A percentile compares a stretch with the other conserved stretches of the same genome.
Evolutionary conservation across 1,284 basidiomycete genomes (phyloP).

Genomic region (Mycena sp.): DNA sequence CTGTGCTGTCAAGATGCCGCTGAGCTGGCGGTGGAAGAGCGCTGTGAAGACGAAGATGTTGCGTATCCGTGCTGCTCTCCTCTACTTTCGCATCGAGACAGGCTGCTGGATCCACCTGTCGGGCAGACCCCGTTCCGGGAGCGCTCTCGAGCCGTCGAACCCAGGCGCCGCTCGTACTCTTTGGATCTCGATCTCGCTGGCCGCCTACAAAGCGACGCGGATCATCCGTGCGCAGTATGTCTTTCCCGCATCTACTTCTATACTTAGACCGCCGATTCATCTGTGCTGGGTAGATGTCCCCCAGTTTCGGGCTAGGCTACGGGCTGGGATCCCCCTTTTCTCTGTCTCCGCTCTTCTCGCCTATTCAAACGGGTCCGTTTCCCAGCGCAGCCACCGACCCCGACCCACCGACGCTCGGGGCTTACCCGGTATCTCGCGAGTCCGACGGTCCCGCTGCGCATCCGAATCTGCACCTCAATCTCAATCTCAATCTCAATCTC

Average conservation of each 20-base stretch:
- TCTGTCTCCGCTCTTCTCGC: conserved; percentile 1
- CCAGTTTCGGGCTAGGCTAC: conserved; percentile 5
- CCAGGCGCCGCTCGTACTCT: conserved; percentile 19
- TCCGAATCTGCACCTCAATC: background rate
- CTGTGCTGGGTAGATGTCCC: background rate
- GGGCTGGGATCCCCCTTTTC: conserved; percentile 24
- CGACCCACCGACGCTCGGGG: background rate
- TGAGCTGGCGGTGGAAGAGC: background rate
- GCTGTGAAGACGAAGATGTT: background rate
- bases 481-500: background rate
- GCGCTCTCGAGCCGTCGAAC: background rate
- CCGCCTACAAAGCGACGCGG: background rate
- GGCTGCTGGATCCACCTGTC: background rate
- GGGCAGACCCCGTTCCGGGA: background rate
- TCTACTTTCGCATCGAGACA: background rate
- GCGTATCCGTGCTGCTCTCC: background rate
- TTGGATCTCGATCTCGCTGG: conserved; percentile 7
- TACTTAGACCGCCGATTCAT: background rate
- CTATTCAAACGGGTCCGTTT: background rate
- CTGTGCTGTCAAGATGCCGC: conserved; percentile 9
- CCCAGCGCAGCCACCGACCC: background rate
- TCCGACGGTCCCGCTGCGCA: no score
- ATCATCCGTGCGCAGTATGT: conserved; percentile 1
- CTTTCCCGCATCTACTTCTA: background rate
- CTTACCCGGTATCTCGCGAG: no score